These are phyloP conservation scores for Globisporangium acanthophoron DNA, from an alignment of 352 stramenopile genomes.

Conservation along the genomic window DNA sequence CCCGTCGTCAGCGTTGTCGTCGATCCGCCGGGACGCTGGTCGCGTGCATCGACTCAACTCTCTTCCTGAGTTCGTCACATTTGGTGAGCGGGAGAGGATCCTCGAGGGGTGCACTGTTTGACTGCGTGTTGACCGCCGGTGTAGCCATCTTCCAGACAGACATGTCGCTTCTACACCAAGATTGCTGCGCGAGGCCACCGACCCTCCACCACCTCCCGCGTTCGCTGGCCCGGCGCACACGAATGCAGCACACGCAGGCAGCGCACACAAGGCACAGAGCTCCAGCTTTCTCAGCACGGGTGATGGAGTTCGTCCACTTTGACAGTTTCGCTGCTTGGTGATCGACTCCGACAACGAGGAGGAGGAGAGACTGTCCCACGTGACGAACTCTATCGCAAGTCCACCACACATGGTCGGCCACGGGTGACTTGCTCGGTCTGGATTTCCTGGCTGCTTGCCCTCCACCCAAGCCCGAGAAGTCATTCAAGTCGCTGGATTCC, in stretches of 20 bases:
- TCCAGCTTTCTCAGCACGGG: not conserved
- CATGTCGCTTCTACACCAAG: not conserved
- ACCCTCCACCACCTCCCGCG: too few relatives aligned
- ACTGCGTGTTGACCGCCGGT: not conserved
- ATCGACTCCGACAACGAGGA: not conserved
- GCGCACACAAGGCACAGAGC: too few relatives aligned
- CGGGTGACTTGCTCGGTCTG: not conserved
- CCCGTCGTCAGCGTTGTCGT: too few relatives aligned
- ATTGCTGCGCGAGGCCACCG: not conserved
- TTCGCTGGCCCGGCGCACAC: too few relatives aligned
- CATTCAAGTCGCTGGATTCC: not conserved
- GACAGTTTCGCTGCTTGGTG: not conserved
- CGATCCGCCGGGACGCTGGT: too few relatives aligned
- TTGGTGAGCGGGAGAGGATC: conserved; percentile 6
- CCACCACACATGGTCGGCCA: not conserved
- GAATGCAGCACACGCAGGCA: not conserved
- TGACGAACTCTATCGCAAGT: not conserved
- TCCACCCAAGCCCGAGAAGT: too few relatives aligned
- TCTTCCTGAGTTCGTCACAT: not conserved
- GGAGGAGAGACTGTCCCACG: not conserved
- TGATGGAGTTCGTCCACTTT: not conserved
- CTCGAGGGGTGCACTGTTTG: conserved; percentile 1
- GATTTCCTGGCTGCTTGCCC: too few relatives aligned
- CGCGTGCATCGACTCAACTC: not conserved
- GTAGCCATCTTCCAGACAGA: conserved; percentile 1